Conservation (phyloP, 306 rosid genomes). For the Canavalia ensiformis region DNA sequence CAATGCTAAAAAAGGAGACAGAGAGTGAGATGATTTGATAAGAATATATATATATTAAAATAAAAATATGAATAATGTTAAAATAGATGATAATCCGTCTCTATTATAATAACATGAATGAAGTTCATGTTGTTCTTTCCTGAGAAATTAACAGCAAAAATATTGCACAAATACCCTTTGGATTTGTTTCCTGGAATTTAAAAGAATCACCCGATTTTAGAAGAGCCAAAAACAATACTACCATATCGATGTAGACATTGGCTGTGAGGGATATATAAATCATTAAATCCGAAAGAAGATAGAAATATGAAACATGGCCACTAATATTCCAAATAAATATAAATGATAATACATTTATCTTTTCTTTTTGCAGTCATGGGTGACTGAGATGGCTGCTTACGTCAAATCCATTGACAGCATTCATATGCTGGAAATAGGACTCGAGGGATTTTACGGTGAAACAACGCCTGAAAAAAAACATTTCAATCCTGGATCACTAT, state of each 20-base stretch:
- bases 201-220: constrained; percentile 9
- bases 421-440: constrained; percentile 54
- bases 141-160: too few species aligned
- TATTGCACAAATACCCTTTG: neutral
- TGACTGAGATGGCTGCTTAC: constrained; percentile 53
- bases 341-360: neutral
- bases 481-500: constrained; percentile 51
- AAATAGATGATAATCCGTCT: too few species aligned
- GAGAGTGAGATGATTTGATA: too few species aligned
- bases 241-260: constrained; percentile 12
- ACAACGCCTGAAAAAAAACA: constrained; percentile 43
- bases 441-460: constrained; percentile 59
- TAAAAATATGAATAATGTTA: too few species aligned
- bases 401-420: constrained; percentile 54
- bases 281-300: constrained; percentile 1
- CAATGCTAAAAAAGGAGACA: too few species aligned
- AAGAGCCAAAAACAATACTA: constrained; percentile 9
- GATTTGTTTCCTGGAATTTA: constrained; percentile 7
- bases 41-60: too few species aligned
- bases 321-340: neutral
- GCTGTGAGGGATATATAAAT: neutral
- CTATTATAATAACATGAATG: too few species aligned
- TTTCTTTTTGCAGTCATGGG: constrained; percentile 50
- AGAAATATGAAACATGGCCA: constrained; percentile 8
- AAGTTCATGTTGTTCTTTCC: too few species aligned